Evolutionary conservation across 2,329 filamentous ascomycete species (phyloP), one percentile per base, ranked within the genome.

Genomic region (Sporothrix brasiliensis): DNA sequence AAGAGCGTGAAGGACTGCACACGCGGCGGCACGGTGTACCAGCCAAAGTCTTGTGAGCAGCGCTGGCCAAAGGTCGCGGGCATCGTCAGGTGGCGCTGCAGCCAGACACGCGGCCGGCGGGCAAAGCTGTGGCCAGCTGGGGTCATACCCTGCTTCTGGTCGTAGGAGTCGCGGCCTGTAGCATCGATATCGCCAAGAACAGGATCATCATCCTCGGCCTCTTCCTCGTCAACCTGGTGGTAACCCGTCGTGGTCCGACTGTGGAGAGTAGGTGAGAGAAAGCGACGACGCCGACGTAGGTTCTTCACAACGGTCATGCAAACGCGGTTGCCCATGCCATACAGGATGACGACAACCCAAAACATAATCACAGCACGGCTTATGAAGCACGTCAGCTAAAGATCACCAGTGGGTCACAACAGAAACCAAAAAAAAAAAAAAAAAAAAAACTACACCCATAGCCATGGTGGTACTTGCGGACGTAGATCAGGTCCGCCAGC

Each of bases 1-100:
- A 27, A n/a, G 9, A 75, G 47, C 0, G 73, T 71, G 7, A 75
- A 44, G 6, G 67, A 68, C 71, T 75, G 74, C n/a, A 73, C 53
- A 11, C 74, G 72, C 39, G 74, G 73, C 34, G 74, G 74, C 39
- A 75, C 67, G 2, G 74, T 74, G 72, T 70, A 74, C 71, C 74
- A 84, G 41, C 81, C 81, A 3, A 82, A 77, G 27, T 81, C 81
- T 53, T 83, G 80, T 0, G 82, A 79, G 67, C 79, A 81, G 19
- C 77, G 77, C 47, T 80, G 76, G 0, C 83, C 83, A 61, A 84
- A 83, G 0, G 82, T 80, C 0, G 83, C 74, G 24, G 72, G 70
- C 52, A 73, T 52, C 16, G 69, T 66, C n/a, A 74, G 24, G 21
- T 72, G 70, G 14, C 71, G 69, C 47, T 58, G 53, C 7, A 72